Evolutionary conservation across 1,139 yeast genomes (phyloP), one percentile per base, ranked within the genome.

Genomic region (Protomyces macrosporus): DNA sequence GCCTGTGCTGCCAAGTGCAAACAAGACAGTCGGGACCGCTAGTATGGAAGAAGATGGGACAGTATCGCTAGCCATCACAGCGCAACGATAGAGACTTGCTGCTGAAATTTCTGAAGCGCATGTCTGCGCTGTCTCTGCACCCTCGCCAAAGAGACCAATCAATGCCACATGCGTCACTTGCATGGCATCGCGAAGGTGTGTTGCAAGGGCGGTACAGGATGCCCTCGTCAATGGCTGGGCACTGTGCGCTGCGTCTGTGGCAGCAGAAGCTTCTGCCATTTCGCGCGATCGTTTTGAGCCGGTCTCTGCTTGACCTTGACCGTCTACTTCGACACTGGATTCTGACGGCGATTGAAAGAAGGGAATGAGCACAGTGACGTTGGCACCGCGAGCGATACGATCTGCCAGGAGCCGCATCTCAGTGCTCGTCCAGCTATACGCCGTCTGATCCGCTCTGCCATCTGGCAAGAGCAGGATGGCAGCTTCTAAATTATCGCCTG

Each of bases 291-390:
- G 23, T 23, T 23, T 23, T 23, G 2, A 23, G 23, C 23, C 23
- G 23, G 23, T 23, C 23, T 23, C 23, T 23, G 23, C 23, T 23
- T 23, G 23, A 23, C 23, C 23, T 23, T 23, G 23, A 23, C 2
- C 23, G 23, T 23, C 23, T 23, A 2, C 23, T 23, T 2, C 23
- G 2, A 23, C 1, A 23, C 23, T 23, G 2, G 2, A 1, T 23
- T 1, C 9, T 37, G 45, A 14, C 3, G 33, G 36, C 12, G 4
- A 4, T 33, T 42, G 5, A n/a, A 57, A 32, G 32, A 14, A n/a
- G 7, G 62, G 62, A 14, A 58, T 45, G 4, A 58, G 35, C 12
- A 58, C 62, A 16, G 62, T 52, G 45, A 58, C 56, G 32, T 52
- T 52, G 7, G 62, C 55, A 12, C 62, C 62, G 6, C 62, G 39